Evolutionary conservation across 164 flowering plant genomes (phyloP), one percentile per base, ranked within the genome.

Genomic region (Berberis thunbergii): DNA sequence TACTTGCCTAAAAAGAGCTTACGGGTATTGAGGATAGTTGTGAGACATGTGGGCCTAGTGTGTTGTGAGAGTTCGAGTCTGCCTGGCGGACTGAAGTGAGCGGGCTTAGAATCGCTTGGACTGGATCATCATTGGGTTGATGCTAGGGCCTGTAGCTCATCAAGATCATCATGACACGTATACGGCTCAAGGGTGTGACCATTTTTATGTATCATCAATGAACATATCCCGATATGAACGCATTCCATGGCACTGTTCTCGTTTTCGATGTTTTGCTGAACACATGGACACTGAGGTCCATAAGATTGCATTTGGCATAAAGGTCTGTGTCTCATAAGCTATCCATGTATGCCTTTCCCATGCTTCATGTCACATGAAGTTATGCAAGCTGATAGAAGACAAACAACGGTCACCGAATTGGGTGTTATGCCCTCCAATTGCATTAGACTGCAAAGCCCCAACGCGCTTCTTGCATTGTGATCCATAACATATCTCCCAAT

Each of bases 221-320:
- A 65, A 75, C 61, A 62, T 69, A 78, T 3, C 95, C 92, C 0
- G 91, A 70, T 11, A 89, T 70, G 60, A 83, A 61, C 6, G 96
- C 82, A 74, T 83, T 87, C 94, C 96, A 89, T 41, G 88, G 82
- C 1, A 65, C 83, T 9, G 86, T 78, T 70, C 68, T 77, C 63
- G 58, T 74, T 57, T 68, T 77, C 46, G 80, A 75, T 49, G 85
- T 69, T 63, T 60, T 80, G 1, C 41, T 59, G 54, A 87, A 79
- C 12, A 87, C 80, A 39, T 60, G 73, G 39, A 74, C 72, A 66
- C 95, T 73, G 26, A 75, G 78, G 49, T 69, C 63, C 44, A 76
- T 13, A 54, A 53, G 52, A 11, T 74, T 64, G 67, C 89, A 86
- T 61, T 83, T 87, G n/a, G 90, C 81, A 70, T 87, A 90, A 83